These are phyloP conservation scores for Agrostemma githago DNA, from an alignment of 148 eudicot genomes.

Conservation along the genomic window DNA sequence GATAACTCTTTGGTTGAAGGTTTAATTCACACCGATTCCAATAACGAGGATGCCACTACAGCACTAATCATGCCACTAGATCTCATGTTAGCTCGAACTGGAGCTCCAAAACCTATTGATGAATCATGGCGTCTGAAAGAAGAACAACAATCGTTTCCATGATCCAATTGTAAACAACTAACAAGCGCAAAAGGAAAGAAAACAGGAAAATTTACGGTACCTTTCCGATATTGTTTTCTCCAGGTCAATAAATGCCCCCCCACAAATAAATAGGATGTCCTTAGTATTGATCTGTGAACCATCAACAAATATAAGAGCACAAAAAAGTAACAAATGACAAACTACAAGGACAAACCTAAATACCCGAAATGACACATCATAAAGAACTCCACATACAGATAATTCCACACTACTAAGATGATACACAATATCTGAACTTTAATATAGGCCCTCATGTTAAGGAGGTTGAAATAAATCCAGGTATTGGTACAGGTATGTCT, in stretches of 20 bases:
- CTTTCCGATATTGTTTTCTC: constrained; percentile 99
- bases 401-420: background rate
- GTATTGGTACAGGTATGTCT: background rate
- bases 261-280: constrained; percentile 95
- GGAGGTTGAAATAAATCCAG: background rate
- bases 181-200: background rate
- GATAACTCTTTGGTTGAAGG: constrained; percentile 1
- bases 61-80: constrained; percentile 63
- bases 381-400: background rate
- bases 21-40: constrained; percentile 43
- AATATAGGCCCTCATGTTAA: background rate
- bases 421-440: background rate
- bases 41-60: constrained; percentile 71
- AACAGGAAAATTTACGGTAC: constrained; percentile 25
- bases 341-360: background rate
- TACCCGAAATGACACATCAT: background rate
- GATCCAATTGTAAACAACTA: background rate
- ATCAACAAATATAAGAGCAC: background rate
- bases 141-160: constrained; percentile 1
- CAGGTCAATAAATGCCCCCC: constrained; percentile 95
- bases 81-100: constrained; percentile 96
- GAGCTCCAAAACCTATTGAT: constrained; percentile 97
- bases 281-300: constrained; percentile 81
- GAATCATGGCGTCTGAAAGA: constrained; percentile 88
- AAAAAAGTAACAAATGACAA: background rate